Conservation (phyloP, 495 filamentous ascomycete genomes). For the Saxophila tyrrhenica region DNA sequence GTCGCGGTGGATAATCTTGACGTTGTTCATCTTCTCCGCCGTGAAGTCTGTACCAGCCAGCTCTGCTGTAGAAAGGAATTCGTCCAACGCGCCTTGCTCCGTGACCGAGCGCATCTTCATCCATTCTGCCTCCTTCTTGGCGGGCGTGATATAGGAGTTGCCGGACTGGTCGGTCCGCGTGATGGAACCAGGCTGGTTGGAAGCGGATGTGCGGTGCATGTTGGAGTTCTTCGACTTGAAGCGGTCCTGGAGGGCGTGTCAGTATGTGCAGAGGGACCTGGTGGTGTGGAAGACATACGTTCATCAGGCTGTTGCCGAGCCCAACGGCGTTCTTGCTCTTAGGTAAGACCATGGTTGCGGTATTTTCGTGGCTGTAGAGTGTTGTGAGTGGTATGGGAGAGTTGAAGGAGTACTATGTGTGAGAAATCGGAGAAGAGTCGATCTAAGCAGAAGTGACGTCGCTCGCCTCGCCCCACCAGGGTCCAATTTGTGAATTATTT, state of each 20-base stretch:
- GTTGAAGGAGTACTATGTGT: neutral
- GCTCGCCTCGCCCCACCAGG: too few species aligned
- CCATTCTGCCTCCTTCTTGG: conserved; percentile 66
- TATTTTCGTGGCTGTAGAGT: neutral
- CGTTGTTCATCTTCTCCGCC: conserved; percentile 95
- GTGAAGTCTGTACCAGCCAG: conserved; percentile 97
- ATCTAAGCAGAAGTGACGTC: neutral
- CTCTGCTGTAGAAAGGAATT: conserved; percentile 77
- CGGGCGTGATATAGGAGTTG: conserved; percentile 32
- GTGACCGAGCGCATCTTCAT: conserved; percentile 98
- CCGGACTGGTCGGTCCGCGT: conserved; percentile 16
- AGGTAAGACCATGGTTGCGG: conserved; percentile 67
- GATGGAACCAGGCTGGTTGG: conserved; percentile 19
- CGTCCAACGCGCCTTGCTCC: conserved; percentile 89
- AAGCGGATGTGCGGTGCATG: conserved; percentile 27
- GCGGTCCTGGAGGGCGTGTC: conserved; percentile 45
- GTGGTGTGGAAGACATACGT: neutral
- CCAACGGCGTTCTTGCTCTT: conserved; percentile 94
- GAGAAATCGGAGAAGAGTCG: too few species aligned
- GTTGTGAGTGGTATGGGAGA: neutral
- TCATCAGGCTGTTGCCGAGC: conserved; percentile 81
- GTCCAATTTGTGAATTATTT: too few species aligned
- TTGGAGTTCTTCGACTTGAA: conserved; percentile 77
- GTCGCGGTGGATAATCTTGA: conserved; percentile 93
- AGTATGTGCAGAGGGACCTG: conserved; percentile 24